Base-by-base conservation (phyloP, 2,329 filamentous ascomycete genomes). In the Incumbomyces delicatus region DNA sequence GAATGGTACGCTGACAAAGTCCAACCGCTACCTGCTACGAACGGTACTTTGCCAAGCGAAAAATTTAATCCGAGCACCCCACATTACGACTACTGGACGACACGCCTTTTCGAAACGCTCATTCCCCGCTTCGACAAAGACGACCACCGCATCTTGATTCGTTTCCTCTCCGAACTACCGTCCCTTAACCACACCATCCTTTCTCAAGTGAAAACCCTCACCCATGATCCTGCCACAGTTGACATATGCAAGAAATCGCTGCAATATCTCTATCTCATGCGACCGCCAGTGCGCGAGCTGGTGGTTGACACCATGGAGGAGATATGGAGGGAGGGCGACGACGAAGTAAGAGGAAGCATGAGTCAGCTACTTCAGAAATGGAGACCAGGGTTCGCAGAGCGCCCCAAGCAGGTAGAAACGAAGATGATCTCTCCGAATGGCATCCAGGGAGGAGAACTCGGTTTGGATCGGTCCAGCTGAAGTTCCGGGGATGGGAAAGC, bases 1-100 rank as follows among this genome's bases (percentile, higher is more conserved):
- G 92, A 98, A 66, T 98, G 92, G 90, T 96, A 95, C 65, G 94
- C 89, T 58, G 90, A 96, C 63, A 80, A 73, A 36, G 65, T 87
- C 29, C 69, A 74, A 44, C 12, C 20, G 14, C 14, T 16, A 16
- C 61, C 68, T 37, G 67, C 74, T 47, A 65, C 57, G 36, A 68
- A 66, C 49, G 56, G 61, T 42, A 63, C 66, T 69, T 53, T 67
- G 63, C 50, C 68, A 40, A 62, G 53, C 48, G 70, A 64, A 45
- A 70, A 74, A 34, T 73, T 74, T 6, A 72, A 76, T 2, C 60
- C 75, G 30, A 59, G 57, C 2, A 58, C 66, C 13, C 59, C 60
- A 16, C 78, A 92, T 63, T 95, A 95, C 64, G 80, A 87, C 50
- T 79, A 79, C 59, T 94, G 85, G 76, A 80, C 81, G 2, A 66